phyloP scores from a whole-genome alignment of 179 eudicot species.

The Beta corolliflora region DNA sequence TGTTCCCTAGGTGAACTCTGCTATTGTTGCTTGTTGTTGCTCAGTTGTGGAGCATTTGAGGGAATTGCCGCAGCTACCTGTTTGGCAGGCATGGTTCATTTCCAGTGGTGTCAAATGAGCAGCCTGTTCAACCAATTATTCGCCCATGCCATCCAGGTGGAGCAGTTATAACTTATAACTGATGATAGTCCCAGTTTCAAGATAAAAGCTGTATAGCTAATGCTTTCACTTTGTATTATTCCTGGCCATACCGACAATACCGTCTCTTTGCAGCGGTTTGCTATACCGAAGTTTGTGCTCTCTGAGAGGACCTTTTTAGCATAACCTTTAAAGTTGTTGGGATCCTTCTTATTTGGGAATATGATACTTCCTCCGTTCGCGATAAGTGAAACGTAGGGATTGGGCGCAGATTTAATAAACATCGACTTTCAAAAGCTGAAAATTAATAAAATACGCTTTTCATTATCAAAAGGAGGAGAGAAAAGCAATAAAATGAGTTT shows the following conservation, averaged over 20 bases:
- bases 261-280: constrained; percentile 55
- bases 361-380: no score
- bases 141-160: constrained; percentile 55
- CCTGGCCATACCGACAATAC: constrained; percentile 38
- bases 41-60: constrained; percentile 47
- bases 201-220: constrained; percentile 35
- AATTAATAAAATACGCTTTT: no score
- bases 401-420: no score
- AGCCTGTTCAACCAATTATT: constrained; percentile 50
- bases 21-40: constrained; percentile 46
- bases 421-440: no score
- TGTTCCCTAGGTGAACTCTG: constrained; percentile 50
- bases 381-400: no score
- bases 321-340: neutral
- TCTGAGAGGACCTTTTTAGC: constrained; percentile 34
- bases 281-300: constrained; percentile 44
- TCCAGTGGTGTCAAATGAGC: constrained; percentile 49
- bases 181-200: constrained; percentile 44
- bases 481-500: no score
- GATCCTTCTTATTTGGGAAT: neutral
- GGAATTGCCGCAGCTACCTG: constrained; percentile 46
- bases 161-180: constrained; percentile 39
- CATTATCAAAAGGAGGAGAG: no score
- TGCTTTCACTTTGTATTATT: constrained; percentile 42
- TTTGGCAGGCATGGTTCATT: constrained; percentile 44